Base-by-base conservation (phyloP, 139 green algal genomes). In the Penium margaritaceum region DNA sequence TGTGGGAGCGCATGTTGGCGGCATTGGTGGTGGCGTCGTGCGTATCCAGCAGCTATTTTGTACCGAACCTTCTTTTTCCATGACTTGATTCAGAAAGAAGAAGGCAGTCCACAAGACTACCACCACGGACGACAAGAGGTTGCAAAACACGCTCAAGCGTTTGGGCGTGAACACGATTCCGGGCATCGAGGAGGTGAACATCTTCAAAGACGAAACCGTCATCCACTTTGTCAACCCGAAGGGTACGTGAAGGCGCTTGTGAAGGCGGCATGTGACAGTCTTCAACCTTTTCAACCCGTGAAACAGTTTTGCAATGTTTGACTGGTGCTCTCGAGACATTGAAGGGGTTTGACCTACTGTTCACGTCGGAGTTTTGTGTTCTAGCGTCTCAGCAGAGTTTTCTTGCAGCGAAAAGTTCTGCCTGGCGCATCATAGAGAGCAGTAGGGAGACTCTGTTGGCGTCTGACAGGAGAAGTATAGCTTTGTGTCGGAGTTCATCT, bases 181-280 rank as follows among this genome's bases (percentile, higher is more conserved):
- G 30, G 95, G 92, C 72, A 99, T 99, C 66, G 95, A 99, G 85
- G 95, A 99, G 84, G 95, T 99, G 24, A 95, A 97, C 85, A 93
- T 99, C 70, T 95, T 99, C 84, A 89, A 95, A 83, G 87, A 93
- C 60, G 85, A 92, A 67, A 89, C 72, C 38, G 91, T 96, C 63
- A 89, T 97, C 41, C 89, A 96, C 80, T 99, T 99, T 83, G 79
- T 83, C 34, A 96, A 96, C 84, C 95, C 95, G 46, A 98, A 98
- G 85, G 74, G 74, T 81, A 70, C 37, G 29, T 51, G 9, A 12
- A 12, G 9, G 41, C 41, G 41, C 9, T 51, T 51, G 41, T 51
- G 9, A 51, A 21, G 41, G 41, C 41, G 12, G n/a, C n/a, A n/a
- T n/a, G n/a, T n/a, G n/a, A n/a, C n/a, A n/a, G n/a, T n/a, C n/a